These are phyloP conservation scores for Chaetomium fimeti DNA, from an alignment of 495 filamentous ascomycete species.

Conservation along the genomic window DNA sequence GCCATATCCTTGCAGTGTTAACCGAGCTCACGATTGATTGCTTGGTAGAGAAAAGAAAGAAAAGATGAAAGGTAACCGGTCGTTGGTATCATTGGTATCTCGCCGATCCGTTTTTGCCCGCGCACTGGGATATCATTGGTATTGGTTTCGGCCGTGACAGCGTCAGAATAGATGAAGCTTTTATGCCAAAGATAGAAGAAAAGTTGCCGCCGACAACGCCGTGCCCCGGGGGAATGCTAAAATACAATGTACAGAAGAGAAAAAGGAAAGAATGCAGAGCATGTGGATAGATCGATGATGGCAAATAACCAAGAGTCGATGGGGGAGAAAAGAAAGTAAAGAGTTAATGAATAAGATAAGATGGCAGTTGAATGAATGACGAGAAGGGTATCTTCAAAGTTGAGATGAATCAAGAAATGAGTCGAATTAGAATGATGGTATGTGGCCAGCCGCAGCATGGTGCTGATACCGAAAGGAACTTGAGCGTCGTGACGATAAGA, in stretches of 20 bases:
- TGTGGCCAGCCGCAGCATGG: constrained; percentile 18
- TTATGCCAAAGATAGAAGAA: not conserved
- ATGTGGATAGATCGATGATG: not conserved
- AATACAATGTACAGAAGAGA: not conserved
- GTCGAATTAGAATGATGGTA: constrained; percentile 12
- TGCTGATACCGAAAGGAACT: constrained; percentile 4
- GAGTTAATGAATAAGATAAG: no score
- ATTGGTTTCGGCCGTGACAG: constrained; percentile 8
- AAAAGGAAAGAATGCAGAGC: not conserved
- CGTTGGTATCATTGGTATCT: constrained; percentile 20
- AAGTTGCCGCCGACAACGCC: not conserved
- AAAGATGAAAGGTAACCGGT: constrained; percentile 1
- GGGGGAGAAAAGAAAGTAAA: not conserved
- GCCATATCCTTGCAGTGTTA: not conserved
- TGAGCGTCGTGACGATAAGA: not conserved
- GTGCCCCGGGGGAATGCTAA: constrained; percentile 1
- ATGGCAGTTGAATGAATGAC: constrained; percentile 3
- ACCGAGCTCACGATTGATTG: not conserved
- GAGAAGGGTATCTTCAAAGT: constrained; percentile 10
- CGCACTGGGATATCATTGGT: constrained; percentile 11
- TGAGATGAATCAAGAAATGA: not conserved
- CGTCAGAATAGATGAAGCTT: not conserved
- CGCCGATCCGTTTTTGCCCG: not conserved
- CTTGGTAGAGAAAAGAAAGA: not conserved
- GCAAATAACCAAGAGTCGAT: not conserved